Conservation (phyloP, 345 rosid genomes). For the Turritis glabra region DNA sequence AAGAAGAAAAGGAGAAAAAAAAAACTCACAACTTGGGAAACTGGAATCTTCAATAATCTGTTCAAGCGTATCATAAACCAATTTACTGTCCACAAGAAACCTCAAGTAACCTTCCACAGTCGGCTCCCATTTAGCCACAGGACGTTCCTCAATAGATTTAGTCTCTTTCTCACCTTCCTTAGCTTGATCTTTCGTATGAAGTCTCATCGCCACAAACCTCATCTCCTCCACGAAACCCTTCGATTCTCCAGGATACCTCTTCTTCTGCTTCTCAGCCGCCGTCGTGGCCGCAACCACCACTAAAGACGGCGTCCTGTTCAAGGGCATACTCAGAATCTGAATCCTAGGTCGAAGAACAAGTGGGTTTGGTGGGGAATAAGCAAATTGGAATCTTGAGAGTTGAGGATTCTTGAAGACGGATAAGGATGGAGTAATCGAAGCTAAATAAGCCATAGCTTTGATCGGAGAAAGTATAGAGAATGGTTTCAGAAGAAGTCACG, state of each 20-base stretch:
- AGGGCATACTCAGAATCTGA: constrained; percentile 43
- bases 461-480: not conserved
- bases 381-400: constrained; percentile 23
- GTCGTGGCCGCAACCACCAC: constrained; percentile 51
- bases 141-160: constrained; percentile 65
- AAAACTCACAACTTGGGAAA: constrained; percentile 75
- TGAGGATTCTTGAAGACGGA: constrained; percentile 48
- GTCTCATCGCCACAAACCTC: constrained; percentile 96
- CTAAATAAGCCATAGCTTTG: constrained; percentile 61
- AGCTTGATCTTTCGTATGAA: constrained; percentile 86
- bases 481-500: constrained; percentile 37
- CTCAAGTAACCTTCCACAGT: constrained; percentile 77
- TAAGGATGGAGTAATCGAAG: constrained; percentile 52
- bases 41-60: constrained; percentile 58
- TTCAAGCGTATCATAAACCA: constrained; percentile 93
- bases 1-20: not conserved
- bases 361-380: constrained; percentile 33
- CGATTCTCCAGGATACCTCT: constrained; percentile 82
- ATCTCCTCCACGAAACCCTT: constrained; percentile 99
- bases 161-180: constrained; percentile 87
- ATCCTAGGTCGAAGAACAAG: constrained; percentile 37
- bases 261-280: constrained; percentile 68
- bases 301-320: constrained; percentile 32
- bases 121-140: constrained; percentile 77
- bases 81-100: constrained; percentile 87